Evolutionary conservation across 495 filamentous ascomycete genomes (phyloP), one percentile per base, ranked within the genome.

Genomic region (Trichocladium antarcticum): DNA sequence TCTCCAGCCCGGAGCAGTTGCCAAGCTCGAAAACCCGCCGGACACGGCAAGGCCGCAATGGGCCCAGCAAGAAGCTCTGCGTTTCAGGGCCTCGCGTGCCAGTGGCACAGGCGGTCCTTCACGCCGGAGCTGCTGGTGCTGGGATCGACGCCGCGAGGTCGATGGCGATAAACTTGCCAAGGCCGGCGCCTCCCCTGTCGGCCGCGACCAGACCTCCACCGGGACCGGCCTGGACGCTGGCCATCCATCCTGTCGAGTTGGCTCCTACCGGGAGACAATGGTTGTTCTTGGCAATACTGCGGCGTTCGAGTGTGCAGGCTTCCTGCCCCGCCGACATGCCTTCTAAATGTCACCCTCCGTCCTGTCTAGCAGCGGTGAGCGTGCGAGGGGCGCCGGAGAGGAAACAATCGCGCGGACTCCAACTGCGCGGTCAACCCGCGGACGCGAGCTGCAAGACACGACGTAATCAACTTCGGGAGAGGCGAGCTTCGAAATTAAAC

Each of bases 91-190:
- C 21, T 39, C 19, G 15, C 16, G 16, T 12, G 44, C n/a, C 10
- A 16, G 51, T 31, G 51, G 51, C 51, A 29, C 51, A 48, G 45
- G 37, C 1, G 28, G 27, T 48, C 10, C 16, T 20, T 31, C 36
- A 36, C 20, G 8, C 27, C 24, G 15, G 0, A 3, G 24, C n/a
- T 4, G 39, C 14, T 16, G 29, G 42, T 17, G 31, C 5, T 32
- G 31, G 12, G 11, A 14, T 32, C 5, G 31, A 32, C 31, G 7
- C 31, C 2, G 31, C 31, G 31, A 11, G 31, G 31, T 10, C 44
- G 36, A 50, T 48, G 51, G 45, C 49, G 52, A 44, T 40, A 35
- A 43, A 22, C 39, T 29, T 51, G 52, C 49, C 45, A 49, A 49
- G 28, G 32, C 14, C 16, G 10, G 32, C 32, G 10, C 17, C 38